Evolutionary conservation across 73 alveolate genomes (phyloP), one percentile per base, ranked within the genome.

Genomic region (Paramecium sonneborni): DNA sequence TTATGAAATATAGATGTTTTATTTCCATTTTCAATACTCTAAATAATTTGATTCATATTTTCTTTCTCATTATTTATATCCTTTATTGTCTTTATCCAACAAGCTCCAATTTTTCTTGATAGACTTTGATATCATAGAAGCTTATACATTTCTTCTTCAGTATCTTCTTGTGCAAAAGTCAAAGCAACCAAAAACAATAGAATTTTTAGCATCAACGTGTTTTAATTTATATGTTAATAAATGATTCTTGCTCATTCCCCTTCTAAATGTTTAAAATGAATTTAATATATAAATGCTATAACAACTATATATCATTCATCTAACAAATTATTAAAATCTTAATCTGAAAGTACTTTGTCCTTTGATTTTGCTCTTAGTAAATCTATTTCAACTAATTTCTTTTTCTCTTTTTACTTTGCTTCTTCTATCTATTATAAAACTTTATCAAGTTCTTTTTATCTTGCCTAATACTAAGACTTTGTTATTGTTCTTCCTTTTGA

Each of bases 371-470:
- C 86, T 72, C 35, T 43, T 0, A 79, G 32, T 43, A 41, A 46
- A 43, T 46, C 90, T 20, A 43, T 79, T 44, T 79, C 90, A 20
- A 39, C 55, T 79, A 43, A 79, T 21, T 23, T 43, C 74, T 79
- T 79, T 79, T 79, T 79, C 15, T 79, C 69, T 34, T 21, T 79
- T 23, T 38, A 43, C 24, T 79, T 79, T 12, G 43, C 90, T 26
- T 79, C 90, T 7, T 79, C 55, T 21, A 79, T 79, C 26, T 79
- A 79, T 41, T 30, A 20, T 14, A 30, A 79, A 6, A 79, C 30
- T 79, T 79, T 79, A 44, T 79, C 90, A 43, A 79, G 74, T 23
- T 79, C 90, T 24, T 79, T 76, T 79, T 79, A 5, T 41, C 90
- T 38, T 24, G 90, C 76, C n/a, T 79, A 79, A 46, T 79, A 79